phyloP scores from a whole-genome alignment of 2,329 filamentous ascomycete genomes.

The Emergomyces orientalis region DNA sequence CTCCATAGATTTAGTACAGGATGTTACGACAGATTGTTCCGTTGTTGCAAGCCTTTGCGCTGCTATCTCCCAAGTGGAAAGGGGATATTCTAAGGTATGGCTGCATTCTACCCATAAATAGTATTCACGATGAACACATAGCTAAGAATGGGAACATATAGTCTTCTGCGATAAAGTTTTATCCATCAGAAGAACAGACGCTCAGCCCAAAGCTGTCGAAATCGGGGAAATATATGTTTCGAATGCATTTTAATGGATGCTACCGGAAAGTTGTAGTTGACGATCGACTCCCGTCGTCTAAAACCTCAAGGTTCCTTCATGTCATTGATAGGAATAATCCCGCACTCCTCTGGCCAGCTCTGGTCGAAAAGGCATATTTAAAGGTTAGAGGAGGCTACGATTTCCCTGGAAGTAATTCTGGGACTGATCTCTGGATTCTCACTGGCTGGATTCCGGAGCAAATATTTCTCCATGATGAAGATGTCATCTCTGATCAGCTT shows the following conservation, averaged over 20 bases:
- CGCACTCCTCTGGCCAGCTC: conserved; percentile 76
- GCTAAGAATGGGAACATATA: background rate
- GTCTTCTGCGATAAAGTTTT: conserved; percentile 61
- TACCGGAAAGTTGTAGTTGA: conserved; percentile 81
- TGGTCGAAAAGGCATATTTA: conserved; percentile 92
- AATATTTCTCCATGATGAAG: conserved; percentile 79
- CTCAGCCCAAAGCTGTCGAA: conserved; percentile 55
- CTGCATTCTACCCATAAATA: conserved; percentile 13
- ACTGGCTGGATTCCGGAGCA: conserved; percentile 97
- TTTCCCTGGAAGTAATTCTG: conserved; percentile 94
- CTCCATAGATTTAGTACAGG: conserved; percentile 78
- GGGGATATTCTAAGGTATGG: conserved; percentile 57
- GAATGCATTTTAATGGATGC: conserved; percentile 93
- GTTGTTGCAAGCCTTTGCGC: conserved; percentile 93
- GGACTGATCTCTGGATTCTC: conserved; percentile 84
- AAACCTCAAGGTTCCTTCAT: conserved; percentile 65
- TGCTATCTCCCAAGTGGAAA: conserved; percentile 58
- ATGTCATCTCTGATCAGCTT: conserved; percentile 62
- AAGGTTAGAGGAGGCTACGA: conserved; percentile 95
- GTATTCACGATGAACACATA: background rate
- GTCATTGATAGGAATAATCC: conserved; percentile 80
- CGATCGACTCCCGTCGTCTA: conserved; percentile 71
- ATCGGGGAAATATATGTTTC: conserved; percentile 82
- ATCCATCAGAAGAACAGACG: conserved; percentile 58
- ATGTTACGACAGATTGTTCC: conserved; percentile 91